Percentiles rank a stretch among this genome's conserved stretches.
These are phyloP conservation scores for Xenosphaeropsis pyriputrescens DNA, from an alignment of 2,329 filamentous ascomycete species.

Conservation along the genomic window DNA sequence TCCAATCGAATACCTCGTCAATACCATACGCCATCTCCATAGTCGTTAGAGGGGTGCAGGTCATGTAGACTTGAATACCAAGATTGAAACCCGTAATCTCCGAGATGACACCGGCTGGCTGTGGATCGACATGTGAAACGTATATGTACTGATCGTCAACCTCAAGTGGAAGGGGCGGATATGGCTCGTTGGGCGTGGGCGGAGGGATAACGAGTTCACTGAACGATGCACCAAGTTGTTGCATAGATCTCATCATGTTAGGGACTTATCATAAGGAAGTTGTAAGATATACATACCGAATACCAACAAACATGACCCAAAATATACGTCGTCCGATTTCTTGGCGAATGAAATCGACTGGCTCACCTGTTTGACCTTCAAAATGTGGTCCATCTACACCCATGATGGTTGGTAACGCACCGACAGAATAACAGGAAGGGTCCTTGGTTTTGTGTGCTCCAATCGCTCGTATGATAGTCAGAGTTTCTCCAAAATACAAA, in stretches of 20 bases:
- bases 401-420: conserved; percentile 8
- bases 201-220: conserved; percentile 63
- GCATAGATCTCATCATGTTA: conserved; percentile 43
- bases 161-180: conserved; percentile 67
- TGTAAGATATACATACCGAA: conserved; percentile 34
- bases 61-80: conserved; percentile 63
- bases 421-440: conserved; percentile 17
- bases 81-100: conserved; percentile 69
- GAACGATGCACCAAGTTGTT: conserved; percentile 60
- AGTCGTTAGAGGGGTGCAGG: conserved; percentile 66
- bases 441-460: conserved; percentile 43
- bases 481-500: conserved; percentile 57
- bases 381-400: conserved; percentile 6
- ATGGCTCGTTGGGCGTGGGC: conserved; percentile 58
- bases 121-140: conserved; percentile 52
- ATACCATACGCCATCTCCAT: conserved; percentile 73
- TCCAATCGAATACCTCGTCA: conserved; percentile 60
- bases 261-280: background rate
- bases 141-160: conserved; percentile 76
- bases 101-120: conserved; percentile 53
- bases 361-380: conserved; percentile 3
- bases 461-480: conserved; percentile 54
- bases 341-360: conserved; percentile 52
- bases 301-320: conserved; percentile 67
- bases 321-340: conserved; percentile 69